Evolutionary conservation across 2,329 filamentous ascomycete genomes (phyloP), one percentile per base, ranked within the genome.

Genomic region (Cladobotryum mycophilum): DNA sequence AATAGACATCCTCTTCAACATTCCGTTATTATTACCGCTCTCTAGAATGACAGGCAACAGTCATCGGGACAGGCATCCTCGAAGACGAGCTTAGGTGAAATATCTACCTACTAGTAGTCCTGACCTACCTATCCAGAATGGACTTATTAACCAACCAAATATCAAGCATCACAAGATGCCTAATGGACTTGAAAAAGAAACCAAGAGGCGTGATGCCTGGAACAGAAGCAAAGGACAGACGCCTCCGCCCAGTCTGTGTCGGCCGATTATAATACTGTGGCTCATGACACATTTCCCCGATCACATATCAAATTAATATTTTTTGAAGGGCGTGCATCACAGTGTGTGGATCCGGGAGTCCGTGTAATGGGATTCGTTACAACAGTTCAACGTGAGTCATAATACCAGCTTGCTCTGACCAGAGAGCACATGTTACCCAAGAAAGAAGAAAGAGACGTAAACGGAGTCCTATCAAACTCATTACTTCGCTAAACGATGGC

Each of bases 401-500:
- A n/a, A 34, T 45, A 17, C 42, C 42, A 12, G 22, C 25, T 34
- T 33, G 42, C 25, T 45, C 42, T 45, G 42, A 34, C 14, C 25
- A 15, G 15, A 45, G 22, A 45, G 5, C 42, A 34, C 25, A 34
- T 22, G 13, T 22, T 12, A 45, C n/a, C 22, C 42, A 22, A 45
- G 30, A 30, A 5, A 40, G 14, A 11, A 45, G 13, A 14, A 30
- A 45, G 30, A 35, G 25, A 45, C 20, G 30, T 33, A 34, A 35
- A 20, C 40, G 40, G 12, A 3, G 17, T 25, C 22, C 22, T 22
- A 35, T 11, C 30, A 20, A 36, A 38, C 38, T 38, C 30, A 41
- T 25, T 11, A 30, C 42, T 42, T 53, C 34, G 17, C 49, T 36
- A 46, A 35, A 52, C 33, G 15, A 52, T 51, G 56, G 49, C 51